Evolutionary conservation across 257 asterid genomes (phyloP), one percentile per base, ranked within the genome.

Genomic region (Buddleja alternifolia): DNA sequence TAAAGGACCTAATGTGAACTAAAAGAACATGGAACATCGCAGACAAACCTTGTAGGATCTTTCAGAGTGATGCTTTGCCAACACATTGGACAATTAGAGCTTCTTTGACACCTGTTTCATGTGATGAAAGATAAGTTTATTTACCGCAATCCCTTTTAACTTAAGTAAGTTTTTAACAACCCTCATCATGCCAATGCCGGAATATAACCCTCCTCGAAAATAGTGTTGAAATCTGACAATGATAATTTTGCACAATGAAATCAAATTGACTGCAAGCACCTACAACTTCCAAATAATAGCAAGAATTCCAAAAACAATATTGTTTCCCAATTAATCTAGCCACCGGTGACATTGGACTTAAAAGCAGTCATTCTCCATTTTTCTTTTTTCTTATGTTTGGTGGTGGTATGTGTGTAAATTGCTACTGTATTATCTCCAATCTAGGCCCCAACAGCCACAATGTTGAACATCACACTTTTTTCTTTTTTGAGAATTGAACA

Each of bases 61-160:
- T 93, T 86, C 84, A 93, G 81, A 76, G 92, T 87, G 80, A 93
- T 74, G 63, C 78, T 24, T 80, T 83, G 97, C 97, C 95, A 93
- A 73, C 98, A 93, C 98, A 93, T 93, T 55, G 98, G 97, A 78
- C 98, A 93, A 53, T 83, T 84, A 57, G 98, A 93, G 79, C 98
- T 93, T 78, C 98, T 85, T 67, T 93, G 96, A 69, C 97, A 90
- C 98, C 98, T 93, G 77, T 63, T 47, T 62, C 51, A 63, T 58
- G 51, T 47, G 80, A 12, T 66, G 39, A 63, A 74, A 24, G 55
- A 51, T 71, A 51, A 74, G 60, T 52, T 51, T 44, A 45, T 62
- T 36, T 57, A 25, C 48, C 62, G 19, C 66, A n/a, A 44, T 44
- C 46, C 10, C 52, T 45, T 23, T 46, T n/a, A n/a, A 47, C 47